phyloP scores from a whole-genome alignment of 2,329 filamentous ascomycete genomes.

The Penicillium sp. region DNA sequence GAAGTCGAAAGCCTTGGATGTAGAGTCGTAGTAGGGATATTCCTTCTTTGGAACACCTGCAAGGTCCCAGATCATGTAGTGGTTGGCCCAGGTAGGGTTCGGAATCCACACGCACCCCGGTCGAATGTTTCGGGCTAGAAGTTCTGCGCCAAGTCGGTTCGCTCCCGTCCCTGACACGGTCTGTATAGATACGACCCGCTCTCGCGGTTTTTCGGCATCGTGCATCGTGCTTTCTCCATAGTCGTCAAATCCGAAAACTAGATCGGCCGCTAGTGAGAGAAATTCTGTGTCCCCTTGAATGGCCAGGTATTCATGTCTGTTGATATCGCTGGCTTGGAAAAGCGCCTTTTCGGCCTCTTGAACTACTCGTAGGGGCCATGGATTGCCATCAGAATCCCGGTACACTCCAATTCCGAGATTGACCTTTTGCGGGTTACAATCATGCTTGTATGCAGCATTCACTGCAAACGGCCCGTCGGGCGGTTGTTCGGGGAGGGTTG shows the following conservation, averaged over 20 bases:
- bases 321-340: slow-evolving; percentile 68
- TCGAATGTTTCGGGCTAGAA: slow-evolving; percentile 80
- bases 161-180: slow-evolving; percentile 95
- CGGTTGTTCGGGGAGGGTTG: slow-evolving; percentile 15
- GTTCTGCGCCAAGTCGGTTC: slow-evolving; percentile 83
- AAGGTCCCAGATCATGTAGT: slow-evolving; percentile 80
- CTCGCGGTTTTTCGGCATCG: slow-evolving; percentile 38
- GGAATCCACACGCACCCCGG: slow-evolving; percentile 77
- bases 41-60: slow-evolving; percentile 72
- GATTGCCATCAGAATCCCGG: slow-evolving; percentile 84
- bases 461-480: slow-evolving; percentile 27
- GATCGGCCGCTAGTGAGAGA: slow-evolving; percentile 78
- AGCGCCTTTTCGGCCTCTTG: slow-evolving; percentile 66
- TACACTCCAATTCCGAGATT: slow-evolving; percentile 93
- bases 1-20: slow-evolving; percentile 37
- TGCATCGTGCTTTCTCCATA: neutral
- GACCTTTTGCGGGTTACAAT: slow-evolving; percentile 71
- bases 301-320: slow-evolving; percentile 95
- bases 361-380: slow-evolving; percentile 85
- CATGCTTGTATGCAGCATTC: slow-evolving; percentile 61
- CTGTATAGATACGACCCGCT: slow-evolving; percentile 66
- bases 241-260: slow-evolving; percentile 60
- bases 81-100: slow-evolving; percentile 93
- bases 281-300: slow-evolving; percentile 82
- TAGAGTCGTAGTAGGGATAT: slow-evolving; percentile 87